Evolutionary conservation across 2,329 filamentous ascomycete genomes (phyloP), one percentile per base, ranked within the genome.

Genomic region (Calonectria pseudoreteaudii): DNA sequence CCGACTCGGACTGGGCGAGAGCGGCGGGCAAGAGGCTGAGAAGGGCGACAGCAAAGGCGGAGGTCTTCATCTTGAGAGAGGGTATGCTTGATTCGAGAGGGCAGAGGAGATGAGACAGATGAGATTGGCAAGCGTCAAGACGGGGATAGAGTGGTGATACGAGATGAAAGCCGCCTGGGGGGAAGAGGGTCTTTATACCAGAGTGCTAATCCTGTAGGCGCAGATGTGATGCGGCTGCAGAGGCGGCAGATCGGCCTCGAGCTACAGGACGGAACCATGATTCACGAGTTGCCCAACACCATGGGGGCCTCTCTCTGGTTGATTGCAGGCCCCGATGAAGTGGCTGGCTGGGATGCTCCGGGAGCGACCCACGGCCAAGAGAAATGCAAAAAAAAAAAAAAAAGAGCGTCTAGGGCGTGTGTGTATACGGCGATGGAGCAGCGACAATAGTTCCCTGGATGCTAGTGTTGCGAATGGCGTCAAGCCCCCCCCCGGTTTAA

Each of bases 31-130:
- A 66, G 38, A 80, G 68, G 68, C 79, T 71, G 14, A 80, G 52
- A 23, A 80, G 74, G 65, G 78, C 77, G 66, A 78, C 36, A 1
- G 78, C 74, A 50, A 80, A 76, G 31, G 78, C 34, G 7, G 70
- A 7, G 41, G 79, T 75, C 73, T 80, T 80, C 79, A 80, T 80
- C 56, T 76, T 80, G 72, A 73, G 14, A 31, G 65, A 47, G 30
- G 26, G 23, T 71, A 44, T 58, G 16, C 70, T 36, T 58, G 20
- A 20, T 36, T 5, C 1, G 36, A 52, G 44, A 52, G n/a, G 31
- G 8, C 11, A 26, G 20, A 44, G 14, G 9, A n/a, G 16, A 31
- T 31, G 4, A 31, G 34, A 16, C 14, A 44, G 36, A 30, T n/a
- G 23, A 18, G 16, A 5, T 9, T 13, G 47, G 36, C 47, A 75